Conservation (phyloP, 306 rosid genomes). For the Cicer cuneatum region DNA sequence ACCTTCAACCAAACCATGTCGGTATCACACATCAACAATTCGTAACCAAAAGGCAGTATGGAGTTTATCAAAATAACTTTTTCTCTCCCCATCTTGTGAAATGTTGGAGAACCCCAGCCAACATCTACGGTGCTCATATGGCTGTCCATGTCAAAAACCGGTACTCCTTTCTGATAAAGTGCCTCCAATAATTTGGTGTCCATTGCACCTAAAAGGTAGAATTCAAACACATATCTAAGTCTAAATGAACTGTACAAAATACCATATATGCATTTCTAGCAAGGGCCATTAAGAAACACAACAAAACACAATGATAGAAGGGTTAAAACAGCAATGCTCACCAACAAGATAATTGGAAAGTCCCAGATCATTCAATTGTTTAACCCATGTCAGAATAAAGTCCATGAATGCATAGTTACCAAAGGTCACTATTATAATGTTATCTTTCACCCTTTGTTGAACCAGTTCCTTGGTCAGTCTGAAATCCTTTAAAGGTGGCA, state of each 20-base stretch:
- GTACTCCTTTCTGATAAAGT: slow-evolving; percentile 91
- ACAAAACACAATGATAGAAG: slow-evolving; percentile 7
- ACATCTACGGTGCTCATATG: slow-evolving; percentile 96
- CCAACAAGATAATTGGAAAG: slow-evolving; percentile 89
- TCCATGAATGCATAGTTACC: slow-evolving; percentile 99
- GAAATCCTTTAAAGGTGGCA: slow-evolving; percentile 73
- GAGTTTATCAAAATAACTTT: slow-evolving; percentile 86
- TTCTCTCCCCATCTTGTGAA: slow-evolving; percentile 99
- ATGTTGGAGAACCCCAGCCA: slow-evolving; percentile 98
- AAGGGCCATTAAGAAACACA: slow-evolving; percentile 22
- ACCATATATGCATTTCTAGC: slow-evolving; percentile 19
- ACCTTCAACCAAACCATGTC: slow-evolving; percentile 99
- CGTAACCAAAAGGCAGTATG: slow-evolving; percentile 81
- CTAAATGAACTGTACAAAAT: slow-evolving; percentile 28
- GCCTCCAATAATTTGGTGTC: slow-evolving; percentile 91
- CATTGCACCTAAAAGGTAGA: slow-evolving; percentile 86
- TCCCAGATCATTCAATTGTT: slow-evolving; percentile 76
- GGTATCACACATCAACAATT: slow-evolving; percentile 96
- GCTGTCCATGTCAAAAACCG: slow-evolving; percentile 97
- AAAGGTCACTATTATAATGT: slow-evolving; percentile 80
- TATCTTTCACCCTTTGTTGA: slow-evolving; percentile 79
- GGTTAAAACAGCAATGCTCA: slow-evolving; percentile 50
- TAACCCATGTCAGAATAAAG: slow-evolving; percentile 90
- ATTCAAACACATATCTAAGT: slow-evolving; percentile 36
- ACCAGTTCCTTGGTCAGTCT: slow-evolving; percentile 72